phyloP scores from a whole-genome alignment of 768 basidiomycete species.

The Brasilioporus rufonigricans region DNA sequence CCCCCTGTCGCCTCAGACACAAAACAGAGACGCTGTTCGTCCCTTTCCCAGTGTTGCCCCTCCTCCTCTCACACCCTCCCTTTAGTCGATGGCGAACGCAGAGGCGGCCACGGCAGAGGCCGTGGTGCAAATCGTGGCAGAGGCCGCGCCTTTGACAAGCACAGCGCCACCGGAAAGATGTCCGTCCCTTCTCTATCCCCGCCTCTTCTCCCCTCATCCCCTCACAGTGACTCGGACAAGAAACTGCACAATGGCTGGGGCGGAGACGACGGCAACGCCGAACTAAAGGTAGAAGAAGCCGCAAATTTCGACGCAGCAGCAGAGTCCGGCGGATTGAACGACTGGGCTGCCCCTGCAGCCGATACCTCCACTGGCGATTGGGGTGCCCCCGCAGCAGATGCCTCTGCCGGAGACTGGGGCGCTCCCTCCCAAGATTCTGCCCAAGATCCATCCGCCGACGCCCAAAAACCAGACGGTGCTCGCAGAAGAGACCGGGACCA shows the following conservation, averaged over 20 bases:
- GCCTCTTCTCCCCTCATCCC: slow-evolving; percentile 9
- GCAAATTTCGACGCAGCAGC: slow-evolving; percentile 68
- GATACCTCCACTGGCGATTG: slow-evolving; percentile 32
- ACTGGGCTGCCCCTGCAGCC: slow-evolving; percentile 34
- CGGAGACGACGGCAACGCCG: slow-evolving; percentile 81
- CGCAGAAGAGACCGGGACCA: slow-evolving; percentile 54
- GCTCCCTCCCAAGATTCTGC: slow-evolving; percentile 26
- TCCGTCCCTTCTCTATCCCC: slow-evolving; percentile 36
- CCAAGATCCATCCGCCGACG: slow-evolving; percentile 36
- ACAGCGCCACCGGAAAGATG: slow-evolving; percentile 84
- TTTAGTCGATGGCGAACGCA: slow-evolving; percentile 43
- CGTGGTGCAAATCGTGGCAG: slow-evolving; percentile 50
- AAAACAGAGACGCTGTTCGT: slow-evolving; percentile 33
- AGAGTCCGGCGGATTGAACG: slow-evolving; percentile 38
- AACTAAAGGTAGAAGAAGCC: slow-evolving; percentile 77
- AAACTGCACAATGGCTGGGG: slow-evolving; percentile 96
- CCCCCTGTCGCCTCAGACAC: slow-evolving; percentile 33
- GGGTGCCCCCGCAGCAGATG: slow-evolving; percentile 32
- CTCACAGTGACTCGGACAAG: slow-evolving; percentile 85
- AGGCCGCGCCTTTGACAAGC: slow-evolving; percentile 80
- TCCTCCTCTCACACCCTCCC: slow-evolving; percentile 4
- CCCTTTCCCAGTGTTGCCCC: not conserved
- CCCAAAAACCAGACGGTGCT: slow-evolving; percentile 36
- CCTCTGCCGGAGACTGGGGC: slow-evolving; percentile 38
- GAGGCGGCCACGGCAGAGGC: slow-evolving; percentile 45